A percentile compares a stretch with the other conserved stretches of the same genome.
These are phyloP conservation scores for Peniophora sp. DNA, from an alignment of 1,284 basidiomycete species.

Conservation along the genomic window DNA sequence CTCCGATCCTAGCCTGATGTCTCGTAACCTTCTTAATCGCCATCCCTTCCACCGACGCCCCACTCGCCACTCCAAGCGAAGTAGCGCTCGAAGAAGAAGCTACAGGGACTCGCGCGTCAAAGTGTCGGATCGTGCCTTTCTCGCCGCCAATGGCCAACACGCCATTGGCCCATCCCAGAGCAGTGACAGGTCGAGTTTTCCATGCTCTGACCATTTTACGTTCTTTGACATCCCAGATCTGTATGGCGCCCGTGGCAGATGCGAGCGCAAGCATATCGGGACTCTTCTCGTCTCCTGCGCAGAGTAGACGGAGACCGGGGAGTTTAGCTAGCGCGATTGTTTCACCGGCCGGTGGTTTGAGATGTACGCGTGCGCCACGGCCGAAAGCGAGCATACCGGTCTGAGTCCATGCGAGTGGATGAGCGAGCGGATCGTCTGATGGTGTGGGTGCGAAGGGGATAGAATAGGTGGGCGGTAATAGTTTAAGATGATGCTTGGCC, in stretches of 20 bases:
- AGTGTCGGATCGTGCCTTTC: slow-evolving; percentile 44
- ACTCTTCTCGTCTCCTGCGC: slow-evolving; percentile 30
- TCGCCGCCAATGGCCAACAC: slow-evolving; percentile 39
- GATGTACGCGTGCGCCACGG: slow-evolving; percentile 43
- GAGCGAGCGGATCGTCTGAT: slow-evolving; percentile 8
- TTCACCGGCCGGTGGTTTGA: slow-evolving; percentile 33
- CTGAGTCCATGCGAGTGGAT: slow-evolving; percentile 34
- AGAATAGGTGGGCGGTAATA: slow-evolving; percentile 16
- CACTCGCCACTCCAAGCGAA: slow-evolving; percentile 8
- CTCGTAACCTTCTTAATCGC: slow-evolving; percentile 39
- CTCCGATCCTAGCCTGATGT: slow-evolving; percentile 40
- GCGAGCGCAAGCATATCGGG: slow-evolving; percentile 36
- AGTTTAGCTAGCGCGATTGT: slow-evolving; percentile 35
- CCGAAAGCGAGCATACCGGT: slow-evolving; percentile 39
- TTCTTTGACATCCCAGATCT: slow-evolving; percentile 42
- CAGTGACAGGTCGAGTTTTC: slow-evolving; percentile 34
- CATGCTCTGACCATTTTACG: slow-evolving; percentile 37
- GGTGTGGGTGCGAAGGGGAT: slow-evolving; percentile 25
- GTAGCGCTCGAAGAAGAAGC: too few relatives aligned
- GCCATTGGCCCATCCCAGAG: slow-evolving; percentile 40
- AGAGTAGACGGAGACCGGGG: slow-evolving; percentile 36
- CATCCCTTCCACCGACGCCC: slow-evolving; percentile 41
- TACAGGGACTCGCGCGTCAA: slow-evolving; percentile 35
- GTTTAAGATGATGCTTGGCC: slow-evolving; percentile 5
- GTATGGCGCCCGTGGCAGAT: slow-evolving; percentile 38